Percentiles rank a stretch among this genome's conserved stretches.
These are phyloP conservation scores for Gremmenia infestans DNA, from an alignment of 2,329 filamentous ascomycete genomes.

Conservation along the genomic window DNA sequence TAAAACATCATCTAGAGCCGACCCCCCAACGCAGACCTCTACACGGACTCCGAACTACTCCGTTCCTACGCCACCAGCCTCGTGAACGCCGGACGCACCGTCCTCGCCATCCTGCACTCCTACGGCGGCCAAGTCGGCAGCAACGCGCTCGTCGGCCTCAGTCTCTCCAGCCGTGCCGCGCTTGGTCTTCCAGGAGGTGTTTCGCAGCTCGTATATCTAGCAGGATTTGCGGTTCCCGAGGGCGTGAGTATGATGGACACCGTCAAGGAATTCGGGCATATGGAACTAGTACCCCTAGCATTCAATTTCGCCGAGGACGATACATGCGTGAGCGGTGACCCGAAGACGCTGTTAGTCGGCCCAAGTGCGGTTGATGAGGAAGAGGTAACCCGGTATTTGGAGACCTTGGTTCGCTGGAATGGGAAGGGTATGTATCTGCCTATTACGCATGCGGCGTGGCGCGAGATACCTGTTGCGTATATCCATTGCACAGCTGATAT, in stretches of 20 bases:
- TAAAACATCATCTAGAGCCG: neutral
- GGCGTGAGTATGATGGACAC: conserved; percentile 5
- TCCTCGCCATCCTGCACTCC: conserved; percentile 10
- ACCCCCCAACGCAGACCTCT: conserved; percentile 8
- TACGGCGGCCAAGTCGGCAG: conserved; percentile 14
- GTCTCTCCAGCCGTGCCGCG: neutral
- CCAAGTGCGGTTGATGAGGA: neutral
- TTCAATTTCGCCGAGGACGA: conserved; percentile 10
- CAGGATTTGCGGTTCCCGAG: conserved; percentile 4
- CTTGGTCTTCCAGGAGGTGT: conserved; percentile 3
- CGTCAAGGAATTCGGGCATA: conserved; percentile 10
- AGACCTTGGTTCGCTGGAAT: conserved; percentile 7
- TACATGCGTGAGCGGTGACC: conserved; percentile 1
- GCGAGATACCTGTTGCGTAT: conserved; percentile 7
- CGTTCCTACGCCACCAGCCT: conserved; percentile 4
- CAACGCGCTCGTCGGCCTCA: conserved; percentile 6
- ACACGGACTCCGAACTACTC: conserved; percentile 4
- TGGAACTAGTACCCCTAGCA: conserved; percentile 5
- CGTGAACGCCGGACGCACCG: neutral
- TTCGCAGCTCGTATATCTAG: conserved; percentile 6
- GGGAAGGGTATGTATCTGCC: conserved; percentile 6
- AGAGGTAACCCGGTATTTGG: conserved; percentile 1
- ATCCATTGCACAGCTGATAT: conserved; percentile 8
- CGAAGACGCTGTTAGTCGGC: conserved; percentile 6
- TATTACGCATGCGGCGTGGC: conserved; percentile 9